A percentile compares a stretch with the other conserved stretches of the same genome.
phyloP scores from a whole-genome alignment of 495 filamentous ascomycete species.

The Clohesyomyces aquaticus region DNA sequence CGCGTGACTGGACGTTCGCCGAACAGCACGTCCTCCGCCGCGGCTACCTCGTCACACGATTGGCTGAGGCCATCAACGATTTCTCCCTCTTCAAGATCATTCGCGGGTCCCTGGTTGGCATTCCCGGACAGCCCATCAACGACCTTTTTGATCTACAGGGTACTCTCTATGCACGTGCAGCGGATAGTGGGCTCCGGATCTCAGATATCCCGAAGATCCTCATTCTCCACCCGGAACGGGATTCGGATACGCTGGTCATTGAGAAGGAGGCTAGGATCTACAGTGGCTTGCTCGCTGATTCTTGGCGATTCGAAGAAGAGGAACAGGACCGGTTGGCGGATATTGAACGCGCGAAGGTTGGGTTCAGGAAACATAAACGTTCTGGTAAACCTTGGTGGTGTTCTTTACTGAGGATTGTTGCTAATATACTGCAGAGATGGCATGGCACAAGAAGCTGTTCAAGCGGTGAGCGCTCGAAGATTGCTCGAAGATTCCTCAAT shows the following conservation, averaged over 20 bases:
- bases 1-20: not conserved
- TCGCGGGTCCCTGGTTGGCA: not conserved
- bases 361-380: not conserved
- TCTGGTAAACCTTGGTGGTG: no score
- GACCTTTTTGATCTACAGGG: not conserved
- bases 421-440: no score
- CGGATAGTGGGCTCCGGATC: not conserved
- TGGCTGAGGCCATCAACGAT: not conserved
- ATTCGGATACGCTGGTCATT: not conserved
- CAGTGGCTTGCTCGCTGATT: not conserved
- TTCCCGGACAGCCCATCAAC: not conserved
- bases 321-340: not conserved
- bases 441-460: no score
- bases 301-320: not conserved
- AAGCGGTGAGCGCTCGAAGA: no score
- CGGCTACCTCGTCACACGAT: not conserved
- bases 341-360: not conserved
- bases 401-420: no score
- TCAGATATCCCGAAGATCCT: not conserved
- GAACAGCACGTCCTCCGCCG: conserved; percentile 7
- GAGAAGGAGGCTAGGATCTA: not conserved
- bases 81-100: not conserved
- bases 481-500: no score
- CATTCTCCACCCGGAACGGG: not conserved
- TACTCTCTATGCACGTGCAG: not conserved